These are phyloP conservation scores for Vigna angularis DNA, from an alignment of 306 rosid genomes.

Conservation along the genomic window DNA sequence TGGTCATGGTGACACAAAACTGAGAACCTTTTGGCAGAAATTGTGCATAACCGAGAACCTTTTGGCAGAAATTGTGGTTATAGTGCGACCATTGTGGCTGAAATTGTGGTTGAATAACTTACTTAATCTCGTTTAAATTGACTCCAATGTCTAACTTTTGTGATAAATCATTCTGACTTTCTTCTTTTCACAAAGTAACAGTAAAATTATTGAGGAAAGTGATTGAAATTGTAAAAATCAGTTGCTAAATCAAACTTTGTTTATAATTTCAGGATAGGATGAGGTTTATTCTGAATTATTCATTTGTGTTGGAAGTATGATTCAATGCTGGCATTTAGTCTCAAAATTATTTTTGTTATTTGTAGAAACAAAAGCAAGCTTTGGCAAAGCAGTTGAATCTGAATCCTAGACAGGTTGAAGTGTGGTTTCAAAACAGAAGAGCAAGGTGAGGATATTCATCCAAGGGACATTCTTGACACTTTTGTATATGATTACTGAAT, in stretches of 20 bases:
- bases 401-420: slow-evolving; percentile 93
- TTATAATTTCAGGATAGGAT: background rate
- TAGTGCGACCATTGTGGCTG: too few relatives aligned
- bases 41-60: background rate
- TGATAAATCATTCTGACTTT: background rate
- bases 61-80: background rate
- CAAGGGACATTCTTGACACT: slow-evolving; percentile 41
- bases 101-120: background rate
- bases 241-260: background rate
- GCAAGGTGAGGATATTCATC: slow-evolving; percentile 70
- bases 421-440: slow-evolving; percentile 97
- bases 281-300: background rate
- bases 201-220: background rate
- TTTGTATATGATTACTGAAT: background rate
- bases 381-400: slow-evolving; percentile 85
- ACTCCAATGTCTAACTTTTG: background rate
- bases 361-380: slow-evolving; percentile 90
- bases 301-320: background rate
- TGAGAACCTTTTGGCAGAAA: background rate
- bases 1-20: background rate
- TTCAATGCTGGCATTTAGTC: slow-evolving; percentile 13
- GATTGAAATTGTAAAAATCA: background rate
- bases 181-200: background rate
- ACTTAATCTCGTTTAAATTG: background rate
- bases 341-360: background rate